Conservation (phyloP, 805 yeast species). For the Zygotorulaspora danielsina region DNA sequence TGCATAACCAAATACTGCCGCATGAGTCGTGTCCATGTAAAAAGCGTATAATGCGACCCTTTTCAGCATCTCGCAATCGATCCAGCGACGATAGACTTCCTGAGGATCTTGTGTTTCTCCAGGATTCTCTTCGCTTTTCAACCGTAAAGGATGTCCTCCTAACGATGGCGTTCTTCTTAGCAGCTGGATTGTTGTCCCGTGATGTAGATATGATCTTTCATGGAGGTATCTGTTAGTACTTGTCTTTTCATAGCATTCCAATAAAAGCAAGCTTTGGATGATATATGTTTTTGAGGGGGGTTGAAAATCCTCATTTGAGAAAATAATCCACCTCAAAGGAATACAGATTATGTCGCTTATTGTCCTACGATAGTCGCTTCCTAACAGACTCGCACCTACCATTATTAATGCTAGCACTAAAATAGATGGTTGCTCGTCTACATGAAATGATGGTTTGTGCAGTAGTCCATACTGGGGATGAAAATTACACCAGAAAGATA, state of each 20-base stretch:
- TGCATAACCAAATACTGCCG: constrained; percentile 73
- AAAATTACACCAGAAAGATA: constrained; percentile 49
- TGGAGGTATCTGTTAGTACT: constrained; percentile 65
- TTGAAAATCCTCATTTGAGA: constrained; percentile 64
- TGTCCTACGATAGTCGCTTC: constrained; percentile 25
- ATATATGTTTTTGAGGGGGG: constrained; percentile 78
- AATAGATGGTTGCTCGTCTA: constrained; percentile 48
- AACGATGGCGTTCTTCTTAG: constrained; percentile 70
- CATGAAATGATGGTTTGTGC: constrained; percentile 47
- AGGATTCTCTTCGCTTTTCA: constrained; percentile 28
- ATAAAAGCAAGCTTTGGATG: constrained; percentile 62
- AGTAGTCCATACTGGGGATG: constrained; percentile 52
- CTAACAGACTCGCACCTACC: constrained; percentile 48
- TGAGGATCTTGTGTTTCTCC: constrained; percentile 32
- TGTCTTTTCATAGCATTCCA: constrained; percentile 79
- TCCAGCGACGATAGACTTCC: constrained; percentile 49
- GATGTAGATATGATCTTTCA: constrained; percentile 81
- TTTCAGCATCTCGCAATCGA: constrained; percentile 73
- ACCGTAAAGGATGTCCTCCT: constrained; percentile 58
- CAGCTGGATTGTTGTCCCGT: constrained; percentile 78
- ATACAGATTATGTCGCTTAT: constrained; percentile 37
- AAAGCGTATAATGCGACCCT: constrained; percentile 78
- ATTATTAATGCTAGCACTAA: constrained; percentile 52
- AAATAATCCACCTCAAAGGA: constrained; percentile 64
- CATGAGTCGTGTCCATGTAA: constrained; percentile 73